Conservation (phyloP, 192 early-diverging fungal species). For the Obelidium mucronatum region DNA sequence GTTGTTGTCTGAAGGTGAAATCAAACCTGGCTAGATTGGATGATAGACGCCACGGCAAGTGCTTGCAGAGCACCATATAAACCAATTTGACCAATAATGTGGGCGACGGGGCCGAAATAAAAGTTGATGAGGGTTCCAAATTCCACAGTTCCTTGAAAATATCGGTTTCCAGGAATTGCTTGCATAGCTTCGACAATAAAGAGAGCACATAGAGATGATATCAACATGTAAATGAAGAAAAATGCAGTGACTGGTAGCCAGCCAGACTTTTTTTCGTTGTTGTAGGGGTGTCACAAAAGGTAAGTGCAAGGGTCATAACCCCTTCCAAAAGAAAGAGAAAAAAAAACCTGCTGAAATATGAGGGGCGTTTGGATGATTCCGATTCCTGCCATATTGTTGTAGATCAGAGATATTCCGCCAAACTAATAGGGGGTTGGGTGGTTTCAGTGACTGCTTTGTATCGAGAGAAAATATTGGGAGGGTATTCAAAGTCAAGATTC, state of each 20-base stretch:
- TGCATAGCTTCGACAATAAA: constrained; percentile 70
- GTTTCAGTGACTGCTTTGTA: not conserved
- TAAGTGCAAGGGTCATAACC: not conserved
- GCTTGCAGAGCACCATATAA: constrained; percentile 59
- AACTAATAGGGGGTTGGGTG: not conserved
- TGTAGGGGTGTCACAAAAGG: not conserved
- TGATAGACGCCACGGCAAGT: constrained; percentile 56
- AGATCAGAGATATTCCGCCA: constrained; percentile 26
- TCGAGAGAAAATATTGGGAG: too few species aligned
- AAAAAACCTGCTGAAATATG: constrained; percentile 34
- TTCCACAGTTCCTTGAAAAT: constrained; percentile 66
- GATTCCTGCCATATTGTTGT: constrained; percentile 37
- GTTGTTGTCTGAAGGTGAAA: too few species aligned
- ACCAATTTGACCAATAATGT: constrained; percentile 54
- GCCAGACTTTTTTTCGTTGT: constrained; percentile 19
- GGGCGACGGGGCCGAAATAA: constrained; percentile 55
- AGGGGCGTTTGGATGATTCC: constrained; percentile 27
- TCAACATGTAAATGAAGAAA: constrained; percentile 47
- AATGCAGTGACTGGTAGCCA: constrained; percentile 36
- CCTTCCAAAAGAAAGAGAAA: too few species aligned
- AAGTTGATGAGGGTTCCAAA: constrained; percentile 68
- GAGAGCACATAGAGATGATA: constrained; percentile 55
- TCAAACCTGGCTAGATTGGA: constrained; percentile 54
- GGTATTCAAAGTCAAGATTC: too few species aligned
- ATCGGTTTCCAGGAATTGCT: constrained; percentile 63